Evolutionary conservation across 345 rosid species (phyloP).

Genomic region (Syzygium jambos): DNA sequence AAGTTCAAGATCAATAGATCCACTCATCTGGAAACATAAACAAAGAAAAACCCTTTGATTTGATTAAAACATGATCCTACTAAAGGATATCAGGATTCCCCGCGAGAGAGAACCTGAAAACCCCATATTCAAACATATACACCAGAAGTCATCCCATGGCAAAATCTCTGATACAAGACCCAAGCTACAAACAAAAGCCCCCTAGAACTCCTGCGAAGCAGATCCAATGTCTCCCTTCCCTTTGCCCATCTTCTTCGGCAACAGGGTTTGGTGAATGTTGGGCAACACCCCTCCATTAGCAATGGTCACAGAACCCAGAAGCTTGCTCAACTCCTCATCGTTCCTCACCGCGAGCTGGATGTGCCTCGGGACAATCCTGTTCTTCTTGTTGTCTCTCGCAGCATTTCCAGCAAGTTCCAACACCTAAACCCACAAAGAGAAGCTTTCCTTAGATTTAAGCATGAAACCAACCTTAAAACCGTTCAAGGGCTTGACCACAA

Average conservation of each 20-base stretch:
- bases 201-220: slow-evolving; percentile 60
- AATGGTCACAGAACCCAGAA: slow-evolving; percentile 58
- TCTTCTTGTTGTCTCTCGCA: slow-evolving; percentile 73
- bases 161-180: neutral
- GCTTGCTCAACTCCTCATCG: slow-evolving; percentile 70
- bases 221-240: slow-evolving; percentile 60
- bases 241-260: slow-evolving; percentile 47
- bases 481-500: neutral
- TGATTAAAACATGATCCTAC: neutral
- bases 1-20: neutral
- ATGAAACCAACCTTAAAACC: neutral
- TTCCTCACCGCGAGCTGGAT: slow-evolving; percentile 75
- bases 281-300: slow-evolving; percentile 77
- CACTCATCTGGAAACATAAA: neutral
- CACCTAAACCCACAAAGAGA: slow-evolving; percentile 18
- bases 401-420: slow-evolving; percentile 78
- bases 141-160: neutral
- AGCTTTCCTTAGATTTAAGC: neutral
- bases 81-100: neutral
- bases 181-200: neutral
- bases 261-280: slow-evolving; percentile 56
- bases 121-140: neutral
- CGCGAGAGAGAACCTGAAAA: neutral
- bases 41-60: neutral
- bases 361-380: slow-evolving; percentile 62